Base-by-base conservation (phyloP, 2,329 filamentous ascomycete species). In the Monosporascus sp. region DNA sequence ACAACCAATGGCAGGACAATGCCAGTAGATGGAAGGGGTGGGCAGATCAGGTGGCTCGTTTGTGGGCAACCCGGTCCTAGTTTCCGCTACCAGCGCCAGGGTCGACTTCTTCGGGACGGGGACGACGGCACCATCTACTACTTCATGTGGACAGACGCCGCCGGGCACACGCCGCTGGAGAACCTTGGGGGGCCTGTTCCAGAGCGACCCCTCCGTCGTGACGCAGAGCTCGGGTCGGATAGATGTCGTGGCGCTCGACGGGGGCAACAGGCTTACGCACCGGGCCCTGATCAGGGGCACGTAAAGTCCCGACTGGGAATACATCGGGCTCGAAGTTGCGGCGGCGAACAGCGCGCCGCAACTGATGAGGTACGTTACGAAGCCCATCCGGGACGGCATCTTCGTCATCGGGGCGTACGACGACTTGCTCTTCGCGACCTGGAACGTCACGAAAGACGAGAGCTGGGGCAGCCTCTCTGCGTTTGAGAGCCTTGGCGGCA, bases 331-430 rank as follows among this genome's bases (percentile, higher is more conserved):
- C 27, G 27, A 11, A 3, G 27, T 31, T 9, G 48, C 56, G 41
- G 48, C 52, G 47, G 42, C 55, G 50, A 50, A 57, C 49, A 56
- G 57, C 39, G 57, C 58, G 6, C 57, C 61, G 38, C 49, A 56
- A 14, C 48, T 51, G 3, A 42, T 52, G 7, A n/a, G 18, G 18
- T 46, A 39, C 15, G 39, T 41, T 15, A 22, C 45, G 17, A n/a
- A 34, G 22, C 31, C 31, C 18, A 15, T 44, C n/a, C 48, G 6
- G 18, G 20, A 47, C 8, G 37, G 3, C 6, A 17, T 54, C 5
- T 54, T 52, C 27, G 50, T 51, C 17, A 5, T 54, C 18, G 39
- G 52, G 11, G 27, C 8, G 14, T 34, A 47, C 27, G 42, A 46
- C 7, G 49, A 49, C n/a, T n/a, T 52, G 17, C 3, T 49, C 22